Base-by-base conservation (phyloP, 352 stramenopile species). In the Phytophthora podocarpi region DNA sequence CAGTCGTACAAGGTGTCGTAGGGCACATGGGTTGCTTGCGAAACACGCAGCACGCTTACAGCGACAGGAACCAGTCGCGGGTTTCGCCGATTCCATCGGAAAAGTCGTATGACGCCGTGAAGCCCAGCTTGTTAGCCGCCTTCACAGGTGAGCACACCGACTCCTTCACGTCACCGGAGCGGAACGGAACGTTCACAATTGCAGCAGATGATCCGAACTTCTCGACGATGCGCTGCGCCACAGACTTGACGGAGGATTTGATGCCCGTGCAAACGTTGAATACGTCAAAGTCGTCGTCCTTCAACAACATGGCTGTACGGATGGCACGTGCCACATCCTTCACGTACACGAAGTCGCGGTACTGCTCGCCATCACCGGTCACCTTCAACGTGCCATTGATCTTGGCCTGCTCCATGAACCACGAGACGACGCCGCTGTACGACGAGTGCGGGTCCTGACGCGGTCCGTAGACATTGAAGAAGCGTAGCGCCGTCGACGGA, bases 331-430 rank as follows among this genome's bases (percentile, higher is more conserved):
- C 85, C 2, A 95, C 82, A 34, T 95, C 85, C 68, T 95, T 93
- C 35, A 95, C 85, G 56, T 80, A 95, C 54, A 95, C 84, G 60
- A 95, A 95, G 64, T 95, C 85, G 12, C 85, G 83, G 70, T 90
- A 92, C 50, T 94, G 85, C 20, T 89, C 78, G 23, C 83, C 85
- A 12, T 89, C 76, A 16, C 85, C 85, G 3, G 80, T 89, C 30
- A 94, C 78, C 67, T 91, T 91, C 57, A 94, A 63, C 15, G 81
- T 89, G 41, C 82, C 83, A 59, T 94, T 90, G 61, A 82, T 90
- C 67, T 87, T 88, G 27, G 85, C 83, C 71, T 92, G 81, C 61
- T 94, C 85, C 85, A 94, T 94, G 64, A 94, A 91, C 82, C 80
- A 91, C 35, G 85, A 91, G 23, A 94, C 80, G 24, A 94, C 85